phyloP scores from a whole-genome alignment of 345 rosid genomes.

The Citrus maxima region DNA sequence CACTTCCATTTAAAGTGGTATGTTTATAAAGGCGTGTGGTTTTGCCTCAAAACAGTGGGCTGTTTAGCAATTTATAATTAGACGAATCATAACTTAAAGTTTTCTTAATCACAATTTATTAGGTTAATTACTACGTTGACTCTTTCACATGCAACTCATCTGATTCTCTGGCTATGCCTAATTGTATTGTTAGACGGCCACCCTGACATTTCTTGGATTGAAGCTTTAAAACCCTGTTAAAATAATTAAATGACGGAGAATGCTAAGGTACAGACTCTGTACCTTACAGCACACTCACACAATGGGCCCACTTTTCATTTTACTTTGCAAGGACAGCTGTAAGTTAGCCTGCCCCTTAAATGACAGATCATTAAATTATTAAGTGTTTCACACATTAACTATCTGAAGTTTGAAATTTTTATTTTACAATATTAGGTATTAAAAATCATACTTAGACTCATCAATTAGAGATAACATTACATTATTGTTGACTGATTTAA shows the following conservation, averaged over 20 bases:
- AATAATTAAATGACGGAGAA: not conserved
- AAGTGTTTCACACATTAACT: not conserved
- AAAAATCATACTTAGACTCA: too few relatives aligned
- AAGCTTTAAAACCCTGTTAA: not conserved
- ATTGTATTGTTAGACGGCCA: not conserved
- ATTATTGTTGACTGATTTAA: not conserved
- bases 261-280: too few relatives aligned
- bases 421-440: not conserved
- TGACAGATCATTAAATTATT: not conserved
- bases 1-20: slow-evolving; percentile 8
- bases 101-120: not conserved
- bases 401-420: not conserved
- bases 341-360: too few relatives aligned
- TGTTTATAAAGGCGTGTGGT: slow-evolving; percentile 15
- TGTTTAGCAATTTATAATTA: not conserved
- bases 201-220: not conserved
- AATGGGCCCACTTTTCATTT: too few relatives aligned
- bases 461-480: not conserved
- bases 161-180: not conserved
- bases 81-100: not conserved
- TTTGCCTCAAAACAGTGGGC: slow-evolving; percentile 31
- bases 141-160: not conserved
- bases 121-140: not conserved
- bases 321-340: too few relatives aligned
- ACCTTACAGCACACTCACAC: too few relatives aligned